Evolutionary conservation across 2,329 filamentous ascomycete genomes (phyloP).

Genomic region (Exophiala aquamarina): DNA sequence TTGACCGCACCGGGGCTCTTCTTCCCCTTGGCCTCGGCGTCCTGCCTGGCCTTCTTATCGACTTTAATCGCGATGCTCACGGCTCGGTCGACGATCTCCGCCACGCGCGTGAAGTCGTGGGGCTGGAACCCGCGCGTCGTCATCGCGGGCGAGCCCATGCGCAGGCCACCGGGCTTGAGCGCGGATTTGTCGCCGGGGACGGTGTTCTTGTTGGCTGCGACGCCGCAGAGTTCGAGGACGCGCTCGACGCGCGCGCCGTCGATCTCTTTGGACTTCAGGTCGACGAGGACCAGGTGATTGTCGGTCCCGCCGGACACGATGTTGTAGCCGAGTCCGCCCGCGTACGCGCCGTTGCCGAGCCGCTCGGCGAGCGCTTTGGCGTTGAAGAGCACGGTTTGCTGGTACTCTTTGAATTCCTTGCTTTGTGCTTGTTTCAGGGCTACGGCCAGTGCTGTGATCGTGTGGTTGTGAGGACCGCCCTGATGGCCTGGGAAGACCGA

Average conservation of each 20-base stretch:
- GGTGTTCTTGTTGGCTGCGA: conserved; percentile 99
- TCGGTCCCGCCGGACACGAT: conserved; percentile 94
- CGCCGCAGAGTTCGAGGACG: conserved; percentile 96
- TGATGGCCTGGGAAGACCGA: conserved; percentile 98
- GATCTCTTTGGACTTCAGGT: conserved; percentile 83
- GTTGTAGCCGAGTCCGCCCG: conserved; percentile 73
- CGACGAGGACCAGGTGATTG: conserved; percentile 91
- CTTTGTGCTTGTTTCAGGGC: conserved; percentile 91
- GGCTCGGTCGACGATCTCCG: conserved; percentile 80
- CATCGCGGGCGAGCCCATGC: conserved; percentile 97
- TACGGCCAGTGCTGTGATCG: conserved; percentile 91
- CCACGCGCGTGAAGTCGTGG: conserved; percentile 89
- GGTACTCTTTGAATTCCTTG: conserved; percentile 88
- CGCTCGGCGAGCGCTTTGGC: conserved; percentile 76
- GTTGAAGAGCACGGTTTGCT: conserved; percentile 85
- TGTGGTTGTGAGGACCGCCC: conserved; percentile 98
- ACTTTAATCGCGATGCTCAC: conserved; percentile 65
- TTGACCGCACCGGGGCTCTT: conserved; percentile 34
- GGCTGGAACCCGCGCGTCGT: conserved; percentile 90
- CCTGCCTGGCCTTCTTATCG: conserved; percentile 26
- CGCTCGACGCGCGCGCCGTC: conserved; percentile 93
- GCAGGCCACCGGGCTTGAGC: conserved; percentile 88
- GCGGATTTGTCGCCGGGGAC: conserved; percentile 97
- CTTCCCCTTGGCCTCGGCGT: conserved; percentile 30
- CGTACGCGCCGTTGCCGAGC: conserved; percentile 69